Base-by-base conservation (phyloP, 2,329 filamentous ascomycete genomes). In the Ampelomyces quisqualis region DNA sequence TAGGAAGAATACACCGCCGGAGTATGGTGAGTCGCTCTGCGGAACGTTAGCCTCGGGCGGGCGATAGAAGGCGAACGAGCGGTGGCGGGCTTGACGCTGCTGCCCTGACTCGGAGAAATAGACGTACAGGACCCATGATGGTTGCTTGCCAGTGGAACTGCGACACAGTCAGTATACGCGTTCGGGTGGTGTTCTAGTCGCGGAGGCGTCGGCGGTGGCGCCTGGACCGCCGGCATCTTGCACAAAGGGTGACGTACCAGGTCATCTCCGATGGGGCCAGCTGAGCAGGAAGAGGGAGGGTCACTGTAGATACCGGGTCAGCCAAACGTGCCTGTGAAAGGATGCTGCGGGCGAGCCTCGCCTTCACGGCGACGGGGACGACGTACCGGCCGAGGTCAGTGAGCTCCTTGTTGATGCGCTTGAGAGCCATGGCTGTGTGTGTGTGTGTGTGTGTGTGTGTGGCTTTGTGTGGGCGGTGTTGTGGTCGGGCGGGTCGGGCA, bases 121-220 rank as follows among this genome's bases (percentile, higher is more conserved):
- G 49, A 83, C 88, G 83, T 84, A 95, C 89, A 71, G 93, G 93
- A 74, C 93, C 93, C 93, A 98, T 98, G 72, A 98, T 98, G 38
- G 93, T 98, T 66, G 93, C 93, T 85, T 98, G 93, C 93, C 93
- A 98, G 84, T 97, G 93, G 71, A 98, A 98, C 91, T 98, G 63
- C 63, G 33, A 32, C 49, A 38, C 35, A 38, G 58, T 57, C 43
- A 60, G 64, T 66, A 67, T 45, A 10, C 49, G 26, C 49, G 42
- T 59, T 53, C 35, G 46, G 42, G 39, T 34, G 26, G 34, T 32
- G 37, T 14, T 17, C 26, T 38, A 21, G 44, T 43, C 41, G 50
- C 39, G 18, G n/a, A n/a, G n/a, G 38, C 38, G 18, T 53, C 34
- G 51, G 51, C 48, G 43, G 43, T 45, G 46, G 51, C 49, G 61